A percentile compares a stretch with the other conserved stretches of the same genome.
Evolutionary conservation across 257 asterid genomes (phyloP).

Genomic region (Rhazya stricta): DNA sequence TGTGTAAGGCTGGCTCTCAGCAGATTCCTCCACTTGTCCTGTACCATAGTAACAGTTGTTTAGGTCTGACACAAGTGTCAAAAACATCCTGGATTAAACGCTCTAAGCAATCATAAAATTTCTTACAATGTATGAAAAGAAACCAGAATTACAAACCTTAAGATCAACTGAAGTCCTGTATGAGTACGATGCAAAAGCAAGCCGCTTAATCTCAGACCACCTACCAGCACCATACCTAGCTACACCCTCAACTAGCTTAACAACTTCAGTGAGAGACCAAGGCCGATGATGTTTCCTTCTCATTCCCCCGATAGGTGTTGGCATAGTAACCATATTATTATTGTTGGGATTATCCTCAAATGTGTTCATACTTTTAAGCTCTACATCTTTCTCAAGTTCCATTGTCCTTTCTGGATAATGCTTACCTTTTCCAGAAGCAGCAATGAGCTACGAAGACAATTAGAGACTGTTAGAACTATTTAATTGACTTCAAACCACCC

Average conservation of each 20-base stretch:
- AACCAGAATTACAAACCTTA: constrained; percentile 47
- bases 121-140: constrained; percentile 4
- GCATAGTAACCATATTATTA: constrained; percentile 34
- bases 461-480: neutral
- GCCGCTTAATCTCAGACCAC: constrained; percentile 97
- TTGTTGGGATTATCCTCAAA: constrained; percentile 53
- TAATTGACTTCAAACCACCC: neutral
- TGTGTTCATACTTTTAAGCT: constrained; percentile 33
- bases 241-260: constrained; percentile 91
- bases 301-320: constrained; percentile 58
- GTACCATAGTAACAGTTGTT: constrained; percentile 20
- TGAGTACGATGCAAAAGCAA: constrained; percentile 75
- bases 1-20: constrained; percentile 83
- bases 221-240: constrained; percentile 89
- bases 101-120: neutral
- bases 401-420: constrained; percentile 32
- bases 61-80: neutral
- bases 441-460: constrained; percentile 36
- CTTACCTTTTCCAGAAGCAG: constrained; percentile 38
- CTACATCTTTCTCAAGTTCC: constrained; percentile 44
- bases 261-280: constrained; percentile 85
- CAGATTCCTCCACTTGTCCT: constrained; percentile 99
- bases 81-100: neutral
- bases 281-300: constrained; percentile 98
- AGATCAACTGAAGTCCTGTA: constrained; percentile 96